phyloP scores from a whole-genome alignment of 345 rosid species.

The Brassica juncea region DNA sequence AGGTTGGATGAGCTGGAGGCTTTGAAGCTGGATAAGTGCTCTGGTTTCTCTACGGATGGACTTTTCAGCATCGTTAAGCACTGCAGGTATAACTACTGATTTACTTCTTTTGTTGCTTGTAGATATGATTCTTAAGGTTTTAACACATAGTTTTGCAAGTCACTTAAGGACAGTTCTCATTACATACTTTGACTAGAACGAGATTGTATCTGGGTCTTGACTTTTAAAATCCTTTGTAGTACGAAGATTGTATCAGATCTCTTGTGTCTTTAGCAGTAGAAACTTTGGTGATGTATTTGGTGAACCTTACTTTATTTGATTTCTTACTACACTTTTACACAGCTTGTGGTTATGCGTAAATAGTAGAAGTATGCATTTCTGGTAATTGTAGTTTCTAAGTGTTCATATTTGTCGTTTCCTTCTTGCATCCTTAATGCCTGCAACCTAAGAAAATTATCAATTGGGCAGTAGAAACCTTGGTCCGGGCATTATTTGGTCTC shows the following conservation, averaged over 20 bases:
- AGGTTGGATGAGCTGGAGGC: conserved; percentile 53
- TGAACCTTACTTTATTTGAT: not conserved
- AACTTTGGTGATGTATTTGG: not conserved
- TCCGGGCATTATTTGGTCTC: too few species aligned
- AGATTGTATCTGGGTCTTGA: not conserved
- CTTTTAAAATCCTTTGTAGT: not conserved
- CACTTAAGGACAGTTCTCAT: not conserved
- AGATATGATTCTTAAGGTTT: not conserved
- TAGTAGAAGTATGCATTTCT: not conserved
- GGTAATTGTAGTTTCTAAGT: not conserved
- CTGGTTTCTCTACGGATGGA: conserved; percentile 87
- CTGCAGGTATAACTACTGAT: conserved; percentile 60
- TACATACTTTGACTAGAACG: not conserved
- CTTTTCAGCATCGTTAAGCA: conserved; percentile 62
- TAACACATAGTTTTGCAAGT: too few species aligned
- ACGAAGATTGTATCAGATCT: not conserved
- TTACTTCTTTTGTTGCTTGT: not conserved
- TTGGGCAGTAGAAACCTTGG: not conserved
- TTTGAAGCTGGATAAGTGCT: conserved; percentile 88
- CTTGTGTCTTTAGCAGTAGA: not conserved
- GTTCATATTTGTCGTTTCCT: not conserved
- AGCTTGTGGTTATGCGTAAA: too few species aligned
- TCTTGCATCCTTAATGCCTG: not conserved
- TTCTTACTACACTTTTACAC: too few species aligned
- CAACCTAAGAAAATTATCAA: not conserved